Evolutionary conservation across 441 rosid species (phyloP).

Genomic region (Mallotus repandus): DNA sequence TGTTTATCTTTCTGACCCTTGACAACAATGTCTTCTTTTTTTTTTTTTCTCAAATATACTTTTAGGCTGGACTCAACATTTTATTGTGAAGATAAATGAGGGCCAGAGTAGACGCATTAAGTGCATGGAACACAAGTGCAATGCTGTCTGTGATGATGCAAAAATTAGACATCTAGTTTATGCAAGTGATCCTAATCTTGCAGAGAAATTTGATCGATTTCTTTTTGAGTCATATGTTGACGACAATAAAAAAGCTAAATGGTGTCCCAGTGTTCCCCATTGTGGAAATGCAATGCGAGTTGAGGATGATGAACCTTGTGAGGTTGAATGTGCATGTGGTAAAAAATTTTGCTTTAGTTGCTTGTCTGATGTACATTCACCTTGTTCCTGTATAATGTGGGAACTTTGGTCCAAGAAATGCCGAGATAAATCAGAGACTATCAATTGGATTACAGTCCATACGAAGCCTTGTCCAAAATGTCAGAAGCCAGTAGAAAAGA

Average conservation of each 20-base stretch:
- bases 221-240: conserved; percentile 83
- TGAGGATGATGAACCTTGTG: conserved; percentile 67
- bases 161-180: conserved; percentile 54
- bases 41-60: not conserved
- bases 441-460: conserved; percentile 68
- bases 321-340: conserved; percentile 84
- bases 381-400: conserved; percentile 94
- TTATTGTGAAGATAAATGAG: conserved; percentile 71
- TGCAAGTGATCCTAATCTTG: conserved; percentile 51
- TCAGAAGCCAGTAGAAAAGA: conserved; percentile 64
- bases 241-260: conserved; percentile 81
- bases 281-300: conserved; percentile 81
- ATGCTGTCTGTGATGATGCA: conserved; percentile 65
- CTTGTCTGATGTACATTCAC: conserved; percentile 67
- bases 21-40: not conserved
- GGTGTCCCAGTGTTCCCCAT: conserved; percentile 92
- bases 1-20: not conserved
- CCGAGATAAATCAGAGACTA: conserved; percentile 63
- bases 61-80: conserved; percentile 82
- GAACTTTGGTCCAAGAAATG: conserved; percentile 79
- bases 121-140: conserved; percentile 76
- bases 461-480: conserved; percentile 80
- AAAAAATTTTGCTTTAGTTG: conserved; percentile 73
- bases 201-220: conserved; percentile 70
- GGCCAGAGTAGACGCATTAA: conserved; percentile 71